A percentile compares a stretch with the other conserved stretches of the same genome.
phyloP scores from a whole-genome alignment of 129 eudicot species.

The Calendula officinalis region DNA sequence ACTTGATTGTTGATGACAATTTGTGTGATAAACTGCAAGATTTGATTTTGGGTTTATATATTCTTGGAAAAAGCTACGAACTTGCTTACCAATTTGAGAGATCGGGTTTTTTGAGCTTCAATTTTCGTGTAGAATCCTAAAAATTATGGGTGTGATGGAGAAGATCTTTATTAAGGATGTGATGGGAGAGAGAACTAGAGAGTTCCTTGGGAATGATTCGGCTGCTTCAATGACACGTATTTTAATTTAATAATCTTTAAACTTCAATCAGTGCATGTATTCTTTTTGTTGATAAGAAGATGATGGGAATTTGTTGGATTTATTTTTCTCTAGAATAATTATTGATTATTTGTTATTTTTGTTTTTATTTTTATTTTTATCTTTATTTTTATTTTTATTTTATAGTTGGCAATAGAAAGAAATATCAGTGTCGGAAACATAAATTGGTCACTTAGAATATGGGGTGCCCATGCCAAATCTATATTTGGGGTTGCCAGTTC shows the following conservation, averaged over 20 bases:
- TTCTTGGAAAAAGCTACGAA: background rate
- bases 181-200: slow-evolving; percentile 31
- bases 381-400: too few species aligned
- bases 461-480: too few species aligned
- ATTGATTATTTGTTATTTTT: background rate
- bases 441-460: too few species aligned
- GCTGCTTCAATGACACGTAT: slow-evolving; percentile 55
- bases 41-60: slow-evolving; percentile 10
- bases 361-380: background rate
- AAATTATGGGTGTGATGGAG: background rate
- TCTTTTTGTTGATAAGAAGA: slow-evolving; percentile 23
- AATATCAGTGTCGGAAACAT: too few species aligned
- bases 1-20: background rate
- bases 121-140: background rate
- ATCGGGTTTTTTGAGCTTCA: slow-evolving; percentile 28
- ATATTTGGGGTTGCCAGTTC: too few species aligned
- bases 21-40: slow-evolving; percentile 2
- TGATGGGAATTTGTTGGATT: slow-evolving; percentile 8
- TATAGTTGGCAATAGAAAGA: too few species aligned
- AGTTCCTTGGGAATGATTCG: slow-evolving; percentile 30
- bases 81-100: slow-evolving; percentile 39
- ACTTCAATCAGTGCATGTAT: slow-evolving; percentile 45
- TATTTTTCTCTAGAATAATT: slow-evolving; percentile 1
- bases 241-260: slow-evolving; percentile 39
- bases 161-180: slow-evolving; percentile 27